Evolutionary conservation across 108 stramenopile species (phyloP), one percentile per base, ranked within the genome.

Genomic region (Discostella stelligeroides): DNA sequence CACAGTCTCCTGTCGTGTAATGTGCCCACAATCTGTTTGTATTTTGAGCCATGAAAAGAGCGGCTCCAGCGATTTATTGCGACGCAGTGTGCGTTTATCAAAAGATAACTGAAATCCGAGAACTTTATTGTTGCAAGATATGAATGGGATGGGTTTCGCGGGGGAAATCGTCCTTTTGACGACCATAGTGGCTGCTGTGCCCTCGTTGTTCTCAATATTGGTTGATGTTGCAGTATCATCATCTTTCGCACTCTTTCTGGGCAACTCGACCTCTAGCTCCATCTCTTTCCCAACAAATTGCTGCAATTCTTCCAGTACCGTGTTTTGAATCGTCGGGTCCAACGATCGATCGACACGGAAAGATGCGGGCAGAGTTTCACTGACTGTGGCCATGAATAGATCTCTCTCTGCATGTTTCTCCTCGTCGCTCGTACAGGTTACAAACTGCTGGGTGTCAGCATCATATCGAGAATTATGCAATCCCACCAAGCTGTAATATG

Each of bases 1-100:
- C 27, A 99, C 99, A 15, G 97, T 97, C 76, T 99, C 99, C 72
- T 99, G 98, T 27, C 98, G 91, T 11, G 96, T 98, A 21, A 99
- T 72, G 64, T 88, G 87, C 18, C 95, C 95, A 20, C 86, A 88
- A 61, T 84, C 80, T 15, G 91, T 95, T 40, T 91, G 86, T 23
- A 85, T 79, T 51, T 90, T 92, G 49, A 95, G 79, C 89, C 89
- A 95, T 5, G 84, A 63, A 60, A 87, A 82, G 46, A 95, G 77
- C 1, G 73, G 63, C 38, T 84, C 48, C 7, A 95, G 63, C 7
- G 66, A 78, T 41, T 80, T 66, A 64, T 92, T 88, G 38, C 89
- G 74, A 24, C 93, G 82, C 6, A 94, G 81, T 5, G 86, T 90
- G 10, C 81, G 73, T 17, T 87, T 80, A 70, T 94, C 93, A 20